Base-by-base conservation (phyloP, 177 flowering plant species). In the Vitis hybrid region DNA sequence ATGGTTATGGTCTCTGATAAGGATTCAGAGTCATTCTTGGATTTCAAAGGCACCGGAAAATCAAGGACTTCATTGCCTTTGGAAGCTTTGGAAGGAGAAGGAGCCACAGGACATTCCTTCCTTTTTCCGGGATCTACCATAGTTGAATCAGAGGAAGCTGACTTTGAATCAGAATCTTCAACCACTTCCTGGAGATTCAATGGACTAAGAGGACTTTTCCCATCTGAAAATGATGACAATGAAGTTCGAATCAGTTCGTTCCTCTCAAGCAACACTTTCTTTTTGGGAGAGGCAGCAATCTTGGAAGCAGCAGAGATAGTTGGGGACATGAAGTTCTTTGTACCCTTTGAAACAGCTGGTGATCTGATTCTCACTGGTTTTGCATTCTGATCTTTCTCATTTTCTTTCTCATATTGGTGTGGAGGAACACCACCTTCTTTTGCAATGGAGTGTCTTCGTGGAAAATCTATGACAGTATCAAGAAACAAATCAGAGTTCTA, bases 291-390 rank as follows among this genome's bases (percentile, higher is more conserved):
- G 18, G 85, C 74, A 18, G 80, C 69, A 74, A 91, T 66, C 80
- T 92, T 92, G 18, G 93, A 91, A 64, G 85, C 84, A 0, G 97
- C 94, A 48, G 97, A 92, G 24, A 91, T 88, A 10, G 97, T 92
- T 6, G 96, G 93, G 19, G 94, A 81, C 97, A 91, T 92, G 81
- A 92, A 92, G 61, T 85, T 79, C 84, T 88, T 92, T 1, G 82
- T 49, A 2, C 84, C 88, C 75, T 80, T 87, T 19, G 80, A 65
- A 56, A 72, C 48, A n/a, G 77, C 64, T 2, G 87, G 84, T 3
- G 89, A 83, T 65, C 72, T 76, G 12, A 70, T 52, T 74, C 67
- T 75, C 9, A 18, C 65, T 3, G 66, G 57, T 58, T 80, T 88
- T 48, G 56, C 46, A 60, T 30, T 78, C 10, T 52, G 78, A 54